Percentiles rank a stretch among this genome's conserved stretches.
Evolutionary conservation across 352 stramenopile species (phyloP).

Genomic region (Globisporangium megalacanthum): DNA sequence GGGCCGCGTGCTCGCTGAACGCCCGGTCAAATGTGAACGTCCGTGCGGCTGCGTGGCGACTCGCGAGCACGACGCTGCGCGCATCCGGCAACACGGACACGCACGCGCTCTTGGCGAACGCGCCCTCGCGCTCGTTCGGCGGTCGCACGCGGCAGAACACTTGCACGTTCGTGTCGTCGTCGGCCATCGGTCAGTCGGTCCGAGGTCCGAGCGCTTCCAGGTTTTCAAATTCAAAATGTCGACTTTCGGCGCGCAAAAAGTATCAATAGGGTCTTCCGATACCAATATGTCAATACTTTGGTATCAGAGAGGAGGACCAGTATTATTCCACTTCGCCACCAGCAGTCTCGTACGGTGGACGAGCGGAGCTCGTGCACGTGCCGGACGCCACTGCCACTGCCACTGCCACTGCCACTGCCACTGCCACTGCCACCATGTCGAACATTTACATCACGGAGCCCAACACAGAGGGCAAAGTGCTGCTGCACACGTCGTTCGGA

Average conservation of each 20-base stretch:
- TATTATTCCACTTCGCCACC: no score
- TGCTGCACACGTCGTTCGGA: slow-evolving; percentile 96
- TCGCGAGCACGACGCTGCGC: slow-evolving; percentile 47
- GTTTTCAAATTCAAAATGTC: not conserved
- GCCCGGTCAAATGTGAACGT: slow-evolving; percentile 91
- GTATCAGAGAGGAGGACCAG: no score
- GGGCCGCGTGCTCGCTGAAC: slow-evolving; percentile 83
- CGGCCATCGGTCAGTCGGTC: not conserved
- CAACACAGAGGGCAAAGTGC: slow-evolving; percentile 92
- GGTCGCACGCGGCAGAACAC: slow-evolving; percentile 86
- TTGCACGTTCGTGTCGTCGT: slow-evolving; percentile 67
- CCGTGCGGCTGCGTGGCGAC: slow-evolving; percentile 24
- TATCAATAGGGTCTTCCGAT: no score
- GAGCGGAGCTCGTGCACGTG: no score
- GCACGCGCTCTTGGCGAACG: slow-evolving; percentile 21
- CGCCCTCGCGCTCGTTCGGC: slow-evolving; percentile 67
- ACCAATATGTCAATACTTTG: no score
- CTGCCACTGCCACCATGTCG: slow-evolving; percentile 71
- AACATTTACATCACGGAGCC: slow-evolving; percentile 97
- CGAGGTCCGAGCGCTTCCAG: no score
- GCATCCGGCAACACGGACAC: slow-evolving; percentile 39
- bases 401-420: not conserved
- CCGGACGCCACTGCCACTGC: no score
- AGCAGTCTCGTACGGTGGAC: no score
- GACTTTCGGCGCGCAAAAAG: no score